Evolutionary conservation across 306 rosid species (phyloP).

Genomic region (Styphnolobium japonicum): DNA sequence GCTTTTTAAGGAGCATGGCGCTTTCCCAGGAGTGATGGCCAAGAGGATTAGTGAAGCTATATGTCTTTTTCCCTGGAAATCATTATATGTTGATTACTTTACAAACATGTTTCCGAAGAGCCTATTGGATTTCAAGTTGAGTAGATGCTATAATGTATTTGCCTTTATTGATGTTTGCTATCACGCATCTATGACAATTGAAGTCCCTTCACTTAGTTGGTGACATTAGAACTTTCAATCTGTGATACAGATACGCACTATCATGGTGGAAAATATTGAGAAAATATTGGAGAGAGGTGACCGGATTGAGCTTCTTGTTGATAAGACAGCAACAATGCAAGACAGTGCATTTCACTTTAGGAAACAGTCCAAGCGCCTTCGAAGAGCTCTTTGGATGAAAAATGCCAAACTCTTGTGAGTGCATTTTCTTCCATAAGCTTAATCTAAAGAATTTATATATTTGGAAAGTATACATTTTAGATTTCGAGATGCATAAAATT

Average conservation of each 20-base stretch:
- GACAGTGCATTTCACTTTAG: slow-evolving; percentile 93
- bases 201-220: background rate
- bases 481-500: no score
- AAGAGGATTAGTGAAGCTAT: background rate
- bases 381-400: slow-evolving; percentile 97
- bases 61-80: background rate
- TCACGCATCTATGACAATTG: background rate
- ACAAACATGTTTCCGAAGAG: background rate
- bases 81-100: background rate
- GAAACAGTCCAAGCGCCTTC: slow-evolving; percentile 93
- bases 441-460: slow-evolving; percentile 1
- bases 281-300: slow-evolving; percentile 97
- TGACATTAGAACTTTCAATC: background rate
- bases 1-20: background rate
- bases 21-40: background rate
- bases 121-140: background rate
- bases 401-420: slow-evolving; percentile 92
- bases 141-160: background rate
- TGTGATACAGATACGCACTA: slow-evolving; percentile 75
- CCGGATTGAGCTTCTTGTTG: slow-evolving; percentile 94
- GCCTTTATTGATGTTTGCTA: background rate
- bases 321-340: slow-evolving; percentile 97
- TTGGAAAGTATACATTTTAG: background rate
- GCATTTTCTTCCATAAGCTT: slow-evolving; percentile 4
- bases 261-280: slow-evolving; percentile 95